Conservation (phyloP, 2,329 filamentous ascomycete genomes). For the Cyclaneusma minus region DNA sequence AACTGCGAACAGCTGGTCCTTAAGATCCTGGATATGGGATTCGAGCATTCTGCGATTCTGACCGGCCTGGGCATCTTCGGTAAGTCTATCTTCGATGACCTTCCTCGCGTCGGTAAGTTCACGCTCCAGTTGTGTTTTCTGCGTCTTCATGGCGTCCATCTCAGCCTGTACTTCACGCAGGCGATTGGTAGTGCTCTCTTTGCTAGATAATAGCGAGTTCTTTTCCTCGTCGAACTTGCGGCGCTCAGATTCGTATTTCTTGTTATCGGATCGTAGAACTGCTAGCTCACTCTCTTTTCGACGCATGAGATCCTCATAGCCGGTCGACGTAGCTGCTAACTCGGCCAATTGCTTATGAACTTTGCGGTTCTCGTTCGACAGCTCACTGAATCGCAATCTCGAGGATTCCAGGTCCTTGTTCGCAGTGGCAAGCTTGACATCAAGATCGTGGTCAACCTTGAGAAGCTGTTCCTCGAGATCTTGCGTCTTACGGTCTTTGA, state of each 20-base stretch:
- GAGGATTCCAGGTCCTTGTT: constrained; percentile 66
- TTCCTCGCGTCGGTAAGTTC: constrained; percentile 81
- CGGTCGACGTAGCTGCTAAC: constrained; percentile 79
- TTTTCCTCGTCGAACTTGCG: constrained; percentile 68
- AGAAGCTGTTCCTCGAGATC: constrained; percentile 77
- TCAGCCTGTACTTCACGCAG: constrained; percentile 80
- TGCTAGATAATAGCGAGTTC: constrained; percentile 52
- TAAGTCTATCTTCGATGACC: constrained; percentile 74
- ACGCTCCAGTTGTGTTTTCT: constrained; percentile 70
- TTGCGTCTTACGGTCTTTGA: constrained; percentile 81
- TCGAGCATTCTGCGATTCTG: constrained; percentile 73
- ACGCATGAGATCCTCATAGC: constrained; percentile 86
- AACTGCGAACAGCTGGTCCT: constrained; percentile 67
- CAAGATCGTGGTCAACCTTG: constrained; percentile 75
- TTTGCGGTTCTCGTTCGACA: constrained; percentile 65
- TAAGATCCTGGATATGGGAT: constrained; percentile 74
- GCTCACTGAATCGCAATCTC: constrained; percentile 59
- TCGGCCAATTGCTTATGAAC: constrained; percentile 76
- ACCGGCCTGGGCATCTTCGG: constrained; percentile 73
- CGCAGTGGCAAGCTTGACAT: constrained; percentile 64
- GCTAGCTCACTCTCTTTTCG: constrained; percentile 89
- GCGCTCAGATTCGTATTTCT: constrained; percentile 68
- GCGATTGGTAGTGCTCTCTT: constrained; percentile 60
- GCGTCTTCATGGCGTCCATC: constrained; percentile 70
- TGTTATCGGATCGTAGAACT: constrained; percentile 70